Percentiles rank a stretch among this genome's conserved stretches.
Conservation (phyloP, 2,329 filamentous ascomycete species). For the Cyphellophora attinorum region DNA sequence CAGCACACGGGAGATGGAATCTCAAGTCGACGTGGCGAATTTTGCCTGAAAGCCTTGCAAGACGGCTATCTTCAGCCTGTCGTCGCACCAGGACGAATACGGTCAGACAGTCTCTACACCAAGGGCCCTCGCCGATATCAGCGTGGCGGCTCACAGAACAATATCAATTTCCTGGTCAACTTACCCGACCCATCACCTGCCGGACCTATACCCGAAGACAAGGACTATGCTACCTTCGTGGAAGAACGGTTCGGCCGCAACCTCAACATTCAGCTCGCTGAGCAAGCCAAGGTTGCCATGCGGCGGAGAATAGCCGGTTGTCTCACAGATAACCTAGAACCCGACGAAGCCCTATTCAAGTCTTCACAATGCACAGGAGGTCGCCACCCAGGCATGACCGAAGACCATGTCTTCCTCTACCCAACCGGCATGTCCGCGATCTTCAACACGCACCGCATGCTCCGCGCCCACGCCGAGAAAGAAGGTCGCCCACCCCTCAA, state of each 20-base stretch:
- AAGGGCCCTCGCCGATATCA: slow-evolving; percentile 79
- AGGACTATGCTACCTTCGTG: slow-evolving; percentile 71
- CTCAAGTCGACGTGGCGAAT: slow-evolving; percentile 84
- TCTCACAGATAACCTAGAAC: slow-evolving; percentile 61
- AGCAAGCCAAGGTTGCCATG: slow-evolving; percentile 77
- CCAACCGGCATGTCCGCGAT: slow-evolving; percentile 93
- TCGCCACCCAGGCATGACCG: slow-evolving; percentile 54
- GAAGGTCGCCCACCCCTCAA: slow-evolving; percentile 34
- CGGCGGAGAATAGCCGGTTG: slow-evolving; percentile 80
- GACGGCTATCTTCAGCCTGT: slow-evolving; percentile 51
- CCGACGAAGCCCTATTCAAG: slow-evolving; percentile 47
- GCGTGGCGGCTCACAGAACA: slow-evolving; percentile 46
- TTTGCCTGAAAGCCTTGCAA: slow-evolving; percentile 66
- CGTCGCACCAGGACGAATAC: slow-evolving; percentile 15
- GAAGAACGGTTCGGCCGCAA: slow-evolving; percentile 94
- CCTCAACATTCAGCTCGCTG: slow-evolving; percentile 66
- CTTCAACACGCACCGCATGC: slow-evolving; percentile 70
- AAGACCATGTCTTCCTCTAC: slow-evolving; percentile 82
- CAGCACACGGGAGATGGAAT: slow-evolving; percentile 91
- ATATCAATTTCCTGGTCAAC: slow-evolving; percentile 13
- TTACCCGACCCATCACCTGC: slow-evolving; percentile 19
- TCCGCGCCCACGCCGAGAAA: slow-evolving; percentile 55
- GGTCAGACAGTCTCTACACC: slow-evolving; percentile 24
- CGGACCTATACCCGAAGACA: slow-evolving; percentile 28
- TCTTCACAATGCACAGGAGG: slow-evolving; percentile 21